Evolutionary conservation across 2,329 filamentous ascomycete species (phyloP), one percentile per base, ranked within the genome.

Genomic region (Phialophora chinensis): DNA sequence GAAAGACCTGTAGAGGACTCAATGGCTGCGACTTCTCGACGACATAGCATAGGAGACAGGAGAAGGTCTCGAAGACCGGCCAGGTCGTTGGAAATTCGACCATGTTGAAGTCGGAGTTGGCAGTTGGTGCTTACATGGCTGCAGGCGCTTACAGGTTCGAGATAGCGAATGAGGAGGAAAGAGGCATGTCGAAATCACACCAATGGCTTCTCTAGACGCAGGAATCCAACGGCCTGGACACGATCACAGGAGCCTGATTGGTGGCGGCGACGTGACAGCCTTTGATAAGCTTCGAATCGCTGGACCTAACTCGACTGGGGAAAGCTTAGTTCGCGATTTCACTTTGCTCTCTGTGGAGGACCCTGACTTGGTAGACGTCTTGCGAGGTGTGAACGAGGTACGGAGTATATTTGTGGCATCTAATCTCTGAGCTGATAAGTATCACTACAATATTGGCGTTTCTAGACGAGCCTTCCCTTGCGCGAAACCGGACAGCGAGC

Each of bases 81-180:
- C 54, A 60, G 23, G 49, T 31, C 42, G 31, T 50, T 33, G 55
- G 56, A 54, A 61, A 61, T 47, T n/a, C 59, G 31, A 52, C 47
- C 61, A 42, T 63, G 10, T 31, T 29, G 53, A 61, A 33, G 55
- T 42, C 53, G 4, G 38, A 20, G 50, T 33, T 62, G 66, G 38
- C 56, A 49, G 35, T 55, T 14, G 20, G 60, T 67, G 65, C 68
- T 70, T 55, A 67, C 65, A 54, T 60, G 33, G 60, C 20, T 38
- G 65, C 62, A 50, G 67, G 67, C 67, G 67, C 67, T 69, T 69
- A 69, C 62, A 67, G 50, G 56, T 44, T 44, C 47, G 47, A 38
- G 38, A 63, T 27, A 44, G 59, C 67, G 67, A 69, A 69, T 67
- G 67, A 66, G 65, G 53, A 38, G 49, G 17, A 29, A n/a, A 44